Base-by-base conservation (phyloP, 2,329 filamentous ascomycete species). In the Cryphonectria carpinicola region DNA sequence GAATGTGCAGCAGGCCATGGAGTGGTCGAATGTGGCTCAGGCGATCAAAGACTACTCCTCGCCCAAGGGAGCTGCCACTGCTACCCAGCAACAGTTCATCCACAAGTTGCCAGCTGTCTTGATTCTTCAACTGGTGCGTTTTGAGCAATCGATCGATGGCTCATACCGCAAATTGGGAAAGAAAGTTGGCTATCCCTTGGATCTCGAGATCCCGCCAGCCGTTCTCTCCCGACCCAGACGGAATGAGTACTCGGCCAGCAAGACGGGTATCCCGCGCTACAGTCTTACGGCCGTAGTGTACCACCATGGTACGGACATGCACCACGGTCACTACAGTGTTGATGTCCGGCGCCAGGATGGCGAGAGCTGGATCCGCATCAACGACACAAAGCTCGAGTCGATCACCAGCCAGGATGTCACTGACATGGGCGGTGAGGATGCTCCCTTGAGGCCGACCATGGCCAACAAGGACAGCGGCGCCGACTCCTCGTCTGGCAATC, bases 291-390 rank as follows among this genome's bases (percentile, higher is more conserved):
- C 92, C 28, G 96, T 97, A 41, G 94, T 99, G 32, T 99, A 99
- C 79, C 96, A 99, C 78, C 96, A 99, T 76, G 96, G 96, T 72
- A 98, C 97, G 84, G 97, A 97, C 76, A 96, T 96, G 49, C 97
- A 93, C 74, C 95, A 94, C 67, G 96, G 96, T 4, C 96, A 99
- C 80, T 99, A 99, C 81, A 99, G 96, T 1, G 95, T 97, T n/a
- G 96, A 99, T 80, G 92, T 98, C 56, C 90, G 95, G 70, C 92
- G 96, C 66, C 95, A 98, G 80, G 96, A 99, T 78, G 94, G 92
- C n/a, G 89, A 89, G 32, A 95, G 98, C 80, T 99, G 96, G 96
- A 92, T 99, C 70, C 93, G 95, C 68, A 89, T 99, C 75, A 96
- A 99, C 77, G 96, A 99, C 79, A 99, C 96, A 0, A 84, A 94